Percentiles rank a stretch among this genome's conserved stretches.
Evolutionary conservation across 345 rosid species (phyloP).

Genomic region (Arabis hirsuta): DNA sequence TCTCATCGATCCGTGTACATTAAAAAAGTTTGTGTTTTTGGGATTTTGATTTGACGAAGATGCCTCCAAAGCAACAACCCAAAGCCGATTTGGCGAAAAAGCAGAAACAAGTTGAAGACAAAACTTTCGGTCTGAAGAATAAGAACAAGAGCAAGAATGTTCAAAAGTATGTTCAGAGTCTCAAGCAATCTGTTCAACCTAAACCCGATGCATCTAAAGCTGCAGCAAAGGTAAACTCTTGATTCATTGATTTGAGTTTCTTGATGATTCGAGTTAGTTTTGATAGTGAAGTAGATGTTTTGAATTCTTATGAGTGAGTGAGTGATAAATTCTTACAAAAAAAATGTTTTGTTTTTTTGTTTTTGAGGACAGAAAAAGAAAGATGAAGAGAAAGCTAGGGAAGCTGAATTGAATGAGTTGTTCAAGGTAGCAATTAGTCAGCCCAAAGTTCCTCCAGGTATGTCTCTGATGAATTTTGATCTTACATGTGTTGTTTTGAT

Average conservation of each 20-base stretch:
- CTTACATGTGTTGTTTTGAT: too few relatives aligned
- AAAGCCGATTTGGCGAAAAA: slow-evolving; percentile 89
- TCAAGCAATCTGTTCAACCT: slow-evolving; percentile 82
- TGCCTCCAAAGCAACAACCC: slow-evolving; percentile 92
- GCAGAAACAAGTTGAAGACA: slow-evolving; percentile 94
- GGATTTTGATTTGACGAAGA: slow-evolving; percentile 36
- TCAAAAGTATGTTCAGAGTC: slow-evolving; percentile 87
- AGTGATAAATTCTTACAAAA: slow-evolving; percentile 7
- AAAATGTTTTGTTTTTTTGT: background rate
- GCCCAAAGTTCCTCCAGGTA: slow-evolving; percentile 92
- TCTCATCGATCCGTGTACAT: slow-evolving; percentile 30
- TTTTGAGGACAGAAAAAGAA: slow-evolving; percentile 79
- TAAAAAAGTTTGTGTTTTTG: background rate
- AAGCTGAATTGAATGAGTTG: slow-evolving; percentile 89
- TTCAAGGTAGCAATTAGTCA: slow-evolving; percentile 93
- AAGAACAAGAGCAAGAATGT: slow-evolving; percentile 96
- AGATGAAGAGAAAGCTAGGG: slow-evolving; percentile 95
- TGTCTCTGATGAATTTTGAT: background rate
- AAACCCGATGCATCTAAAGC: slow-evolving; percentile 65
- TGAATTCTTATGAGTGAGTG: background rate
- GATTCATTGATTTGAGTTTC: slow-evolving; percentile 1
- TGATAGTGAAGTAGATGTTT: slow-evolving; percentile 13
- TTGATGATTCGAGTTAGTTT: slow-evolving; percentile 20
- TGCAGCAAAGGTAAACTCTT: slow-evolving; percentile 68
- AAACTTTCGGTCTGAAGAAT: slow-evolving; percentile 90